Percentiles rank a stretch among this genome's conserved stretches.
These are phyloP conservation scores for Cladosporium sp. DNA, from an alignment of 2,329 filamentous ascomycete genomes.

Conservation along the genomic window DNA sequence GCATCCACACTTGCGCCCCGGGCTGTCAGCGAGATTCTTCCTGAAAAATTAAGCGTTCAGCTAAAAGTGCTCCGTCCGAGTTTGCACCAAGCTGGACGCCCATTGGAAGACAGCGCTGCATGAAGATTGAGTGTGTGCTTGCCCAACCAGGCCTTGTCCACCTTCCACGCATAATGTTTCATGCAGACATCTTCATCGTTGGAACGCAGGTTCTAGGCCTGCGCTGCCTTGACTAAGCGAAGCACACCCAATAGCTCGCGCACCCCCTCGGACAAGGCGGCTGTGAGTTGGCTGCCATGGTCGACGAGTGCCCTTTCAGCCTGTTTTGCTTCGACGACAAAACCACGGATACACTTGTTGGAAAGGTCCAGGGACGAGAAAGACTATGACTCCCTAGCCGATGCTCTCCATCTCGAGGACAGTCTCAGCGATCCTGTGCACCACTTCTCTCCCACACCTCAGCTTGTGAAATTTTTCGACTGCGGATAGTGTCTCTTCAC, in stretches of 20 bases:
- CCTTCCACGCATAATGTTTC: conserved; percentile 12
- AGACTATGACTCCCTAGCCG: neutral
- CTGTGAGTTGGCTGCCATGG: conserved; percentile 42
- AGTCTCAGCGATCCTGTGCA: neutral
- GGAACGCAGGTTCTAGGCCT: neutral
- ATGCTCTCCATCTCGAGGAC: neutral
- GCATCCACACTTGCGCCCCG: neutral
- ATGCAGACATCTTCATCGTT: conserved; percentile 5
- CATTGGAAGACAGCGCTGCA: conserved; percentile 6
- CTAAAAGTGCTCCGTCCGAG: conserved; percentile 1
- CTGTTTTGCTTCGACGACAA: neutral
- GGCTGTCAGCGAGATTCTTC: conserved; percentile 6
- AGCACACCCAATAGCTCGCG: conserved; percentile 9
- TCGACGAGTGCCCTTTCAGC: neutral
- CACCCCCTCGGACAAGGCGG: conserved; percentile 5
- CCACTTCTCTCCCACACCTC: neutral
- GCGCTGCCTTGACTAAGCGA: conserved; percentile 6
- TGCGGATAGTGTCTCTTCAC: neutral
- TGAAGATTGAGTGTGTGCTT: conserved; percentile 13
- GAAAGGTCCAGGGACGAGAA: neutral
- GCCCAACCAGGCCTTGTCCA: neutral
- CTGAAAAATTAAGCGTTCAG: conserved; percentile 3
- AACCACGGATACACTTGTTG: neutral
- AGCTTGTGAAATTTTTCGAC: neutral
- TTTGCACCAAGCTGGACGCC: neutral